Evolutionary conservation across 495 filamentous ascomycete species (phyloP).

Genomic region (Penicillium antarcticum): DNA sequence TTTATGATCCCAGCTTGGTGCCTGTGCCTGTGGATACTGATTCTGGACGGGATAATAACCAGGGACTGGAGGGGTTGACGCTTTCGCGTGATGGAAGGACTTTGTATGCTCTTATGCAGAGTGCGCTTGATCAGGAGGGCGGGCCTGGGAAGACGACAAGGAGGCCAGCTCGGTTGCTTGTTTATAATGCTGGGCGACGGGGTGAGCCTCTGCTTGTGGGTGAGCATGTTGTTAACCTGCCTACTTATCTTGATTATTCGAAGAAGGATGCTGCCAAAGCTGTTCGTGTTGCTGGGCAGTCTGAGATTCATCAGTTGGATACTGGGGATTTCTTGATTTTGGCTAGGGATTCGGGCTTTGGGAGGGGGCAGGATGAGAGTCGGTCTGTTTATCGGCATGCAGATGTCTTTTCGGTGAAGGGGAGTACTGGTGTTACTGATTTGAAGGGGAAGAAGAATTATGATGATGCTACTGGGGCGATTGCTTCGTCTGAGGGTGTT

Average conservation of each 20-base stretch:
- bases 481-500: conserved; percentile 51
- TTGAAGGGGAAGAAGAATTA: conserved; percentile 52
- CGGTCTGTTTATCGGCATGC: conserved; percentile 66
- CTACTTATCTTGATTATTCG: conserved; percentile 50
- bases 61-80: conserved; percentile 74
- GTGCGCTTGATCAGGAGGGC: conserved; percentile 64
- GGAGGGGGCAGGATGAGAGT: conserved; percentile 52
- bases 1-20: conserved; percentile 47
- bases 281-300: conserved; percentile 60
- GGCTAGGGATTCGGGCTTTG: conserved; percentile 61
- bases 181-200: conserved; percentile 53
- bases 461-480: conserved; percentile 48
- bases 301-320: conserved; percentile 66
- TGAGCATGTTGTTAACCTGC: conserved; percentile 69
- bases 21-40: conserved; percentile 54
- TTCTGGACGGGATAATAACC: conserved; percentile 70
- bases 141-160: conserved; percentile 52
- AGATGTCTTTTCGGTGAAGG: conserved; percentile 66
- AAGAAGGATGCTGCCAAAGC: conserved; percentile 25
- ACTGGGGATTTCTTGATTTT: conserved; percentile 66
- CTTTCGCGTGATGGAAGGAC: conserved; percentile 59
- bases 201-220: conserved; percentile 40
- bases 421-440: conserved; percentile 51
- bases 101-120: conserved; percentile 68
- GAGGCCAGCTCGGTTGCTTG: conserved; percentile 57